These are phyloP conservation scores for Hypoxylon fragiforme DNA, from an alignment of 495 filamentous ascomycete genomes.

Conservation along the genomic window DNA sequence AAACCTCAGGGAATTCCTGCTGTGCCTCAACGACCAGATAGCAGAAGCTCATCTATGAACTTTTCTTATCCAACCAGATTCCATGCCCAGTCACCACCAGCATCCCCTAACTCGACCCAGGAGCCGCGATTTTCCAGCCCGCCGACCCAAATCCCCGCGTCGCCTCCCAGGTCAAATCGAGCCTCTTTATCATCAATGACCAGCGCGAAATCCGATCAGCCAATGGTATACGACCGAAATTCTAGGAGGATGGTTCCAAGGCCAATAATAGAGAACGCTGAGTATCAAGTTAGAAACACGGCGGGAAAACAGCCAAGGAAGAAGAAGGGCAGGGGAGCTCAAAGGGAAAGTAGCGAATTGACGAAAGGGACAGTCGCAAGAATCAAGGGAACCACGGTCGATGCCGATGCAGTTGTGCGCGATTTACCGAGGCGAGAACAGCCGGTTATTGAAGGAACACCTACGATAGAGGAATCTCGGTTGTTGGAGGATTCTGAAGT, in stretches of 20 bases:
- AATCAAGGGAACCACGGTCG: constrained; percentile 38
- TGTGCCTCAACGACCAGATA: constrained; percentile 50
- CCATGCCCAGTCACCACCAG: constrained; percentile 46
- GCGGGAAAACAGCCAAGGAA: constrained; percentile 55
- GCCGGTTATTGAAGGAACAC: constrained; percentile 6
- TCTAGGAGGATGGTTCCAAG: constrained; percentile 57
- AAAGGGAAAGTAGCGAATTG: constrained; percentile 39
- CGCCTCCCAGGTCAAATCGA: constrained; percentile 27
- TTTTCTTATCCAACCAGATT: constrained; percentile 73
- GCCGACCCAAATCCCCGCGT: constrained; percentile 13
- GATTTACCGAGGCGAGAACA: constrained; percentile 17
- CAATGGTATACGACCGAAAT: constrained; percentile 60
- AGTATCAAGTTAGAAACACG: constrained; percentile 49
- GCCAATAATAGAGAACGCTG: constrained; percentile 39
- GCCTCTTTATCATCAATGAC: constrained; percentile 25
- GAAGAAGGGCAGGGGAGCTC: constrained; percentile 51
- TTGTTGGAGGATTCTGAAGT: constrained; percentile 16
- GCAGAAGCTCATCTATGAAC: constrained; percentile 71
- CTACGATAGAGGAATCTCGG: constrained; percentile 9
- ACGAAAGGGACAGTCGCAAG: constrained; percentile 43
- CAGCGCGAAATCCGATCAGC: constrained; percentile 36
- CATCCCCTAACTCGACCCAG: constrained; percentile 43
- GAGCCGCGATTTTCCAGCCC: constrained; percentile 28
- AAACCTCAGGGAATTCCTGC: background rate
- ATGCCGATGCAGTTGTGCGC: constrained; percentile 40